These are phyloP conservation scores for Cercospora beticola DNA, from an alignment of 2,329 filamentous ascomycete genomes.

Conservation along the genomic window DNA sequence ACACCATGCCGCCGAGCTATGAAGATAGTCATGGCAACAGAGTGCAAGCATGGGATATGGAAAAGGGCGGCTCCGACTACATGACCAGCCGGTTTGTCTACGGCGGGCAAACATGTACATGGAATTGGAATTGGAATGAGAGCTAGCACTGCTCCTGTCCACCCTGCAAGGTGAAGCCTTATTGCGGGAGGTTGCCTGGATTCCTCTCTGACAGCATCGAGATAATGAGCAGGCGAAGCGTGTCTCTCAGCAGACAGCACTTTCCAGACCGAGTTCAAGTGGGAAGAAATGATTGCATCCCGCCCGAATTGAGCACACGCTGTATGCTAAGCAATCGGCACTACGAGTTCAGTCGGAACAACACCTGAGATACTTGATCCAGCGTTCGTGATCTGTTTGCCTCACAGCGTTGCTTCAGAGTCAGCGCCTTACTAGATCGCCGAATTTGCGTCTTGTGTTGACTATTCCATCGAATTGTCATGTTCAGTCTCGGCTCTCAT, in stretches of 20 bases:
- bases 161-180: background rate
- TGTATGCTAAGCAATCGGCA: background rate
- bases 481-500: background rate
- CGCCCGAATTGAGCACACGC: background rate
- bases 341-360: background rate
- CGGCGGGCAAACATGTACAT: background rate
- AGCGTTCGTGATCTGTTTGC: background rate
- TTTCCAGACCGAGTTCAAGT: background rate
- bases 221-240: background rate
- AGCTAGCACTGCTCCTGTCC: background rate
- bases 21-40: background rate
- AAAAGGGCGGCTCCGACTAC: background rate
- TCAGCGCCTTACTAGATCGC: background rate
- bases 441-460: background rate
- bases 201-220: background rate
- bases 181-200: background rate
- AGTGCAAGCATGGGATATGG: background rate
- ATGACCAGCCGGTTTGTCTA: background rate
- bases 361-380: background rate
- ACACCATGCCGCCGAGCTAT: background rate
- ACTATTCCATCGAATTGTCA: background rate
- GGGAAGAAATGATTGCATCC: background rate
- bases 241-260: background rate
- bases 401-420: background rate
- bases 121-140: background rate